Evolutionary conservation across 1,284 basidiomycete genomes (phyloP).

Genomic region (Cutaneotrichosporon mucoides): DNA sequence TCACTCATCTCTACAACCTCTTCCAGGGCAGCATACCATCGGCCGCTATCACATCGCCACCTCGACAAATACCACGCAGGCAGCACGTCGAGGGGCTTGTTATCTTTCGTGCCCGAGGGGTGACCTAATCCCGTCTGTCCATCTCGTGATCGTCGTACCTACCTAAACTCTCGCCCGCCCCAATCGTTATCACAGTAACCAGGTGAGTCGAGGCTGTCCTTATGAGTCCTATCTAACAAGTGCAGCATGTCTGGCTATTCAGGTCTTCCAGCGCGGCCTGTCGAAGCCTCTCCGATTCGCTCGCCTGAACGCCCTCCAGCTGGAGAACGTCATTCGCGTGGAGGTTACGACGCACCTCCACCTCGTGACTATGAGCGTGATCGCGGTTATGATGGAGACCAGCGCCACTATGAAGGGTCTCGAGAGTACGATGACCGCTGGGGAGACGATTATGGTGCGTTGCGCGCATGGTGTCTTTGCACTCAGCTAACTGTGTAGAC

Average conservation of each 20-base stretch:
- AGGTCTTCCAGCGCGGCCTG: background rate
- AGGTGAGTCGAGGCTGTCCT: no score
- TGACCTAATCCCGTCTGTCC: no score
- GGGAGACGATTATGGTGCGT: conserved; percentile 38
- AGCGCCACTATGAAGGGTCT: background rate
- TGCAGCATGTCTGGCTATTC: conserved; percentile 1
- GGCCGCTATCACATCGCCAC: no score
- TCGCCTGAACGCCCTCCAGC: background rate
- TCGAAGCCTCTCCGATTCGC: background rate
- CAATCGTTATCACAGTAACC: no score
- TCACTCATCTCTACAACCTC: no score
- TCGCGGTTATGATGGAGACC: background rate
- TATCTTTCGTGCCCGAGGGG: no score
- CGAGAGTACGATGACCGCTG: conserved; percentile 25
- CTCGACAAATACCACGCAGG: no score
- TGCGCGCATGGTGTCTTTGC: background rate
- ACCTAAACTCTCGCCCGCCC: no score
- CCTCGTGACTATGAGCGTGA: conserved; percentile 1
- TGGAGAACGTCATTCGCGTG: background rate
- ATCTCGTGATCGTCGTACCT: no score
- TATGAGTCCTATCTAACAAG: background rate
- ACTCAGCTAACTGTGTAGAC: conserved; percentile 19
- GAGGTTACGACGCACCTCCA: conserved; percentile 2
- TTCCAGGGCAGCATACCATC: no score
- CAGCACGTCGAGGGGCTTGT: no score